A percentile compares a stretch with the other conserved stretches of the same genome.
Evolutionary conservation across 306 rosid species (phyloP).

Genomic region (Cyclanthera cordifolia): DNA sequence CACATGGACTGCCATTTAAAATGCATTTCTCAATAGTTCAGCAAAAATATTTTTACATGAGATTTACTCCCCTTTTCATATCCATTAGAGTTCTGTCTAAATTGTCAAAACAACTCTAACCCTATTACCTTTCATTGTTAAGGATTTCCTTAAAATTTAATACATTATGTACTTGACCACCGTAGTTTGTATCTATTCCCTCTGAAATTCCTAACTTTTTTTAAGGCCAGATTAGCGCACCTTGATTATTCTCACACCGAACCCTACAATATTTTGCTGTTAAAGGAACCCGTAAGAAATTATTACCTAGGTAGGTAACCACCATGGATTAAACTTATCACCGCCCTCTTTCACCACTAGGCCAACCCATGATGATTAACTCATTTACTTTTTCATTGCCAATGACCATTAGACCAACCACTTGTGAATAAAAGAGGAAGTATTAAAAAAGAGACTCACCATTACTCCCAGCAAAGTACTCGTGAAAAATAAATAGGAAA

Average conservation of each 20-base stretch:
- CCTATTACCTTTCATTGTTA: neutral
- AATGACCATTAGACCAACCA: neutral
- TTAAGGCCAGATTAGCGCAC: too few relatives aligned
- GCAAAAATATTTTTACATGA: too few relatives aligned
- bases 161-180: neutral
- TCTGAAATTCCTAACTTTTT: neutral
- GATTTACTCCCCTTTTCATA: too few relatives aligned
- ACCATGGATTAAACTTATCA: too few relatives aligned
- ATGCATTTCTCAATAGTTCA: neutral
- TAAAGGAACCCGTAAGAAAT: too few relatives aligned
- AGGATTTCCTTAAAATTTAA: neutral
- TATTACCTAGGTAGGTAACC: too few relatives aligned
- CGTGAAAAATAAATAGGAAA: conserved; percentile 32
- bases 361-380: too few relatives aligned
- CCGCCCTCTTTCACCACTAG: too few relatives aligned
- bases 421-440: neutral
- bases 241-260: too few relatives aligned
- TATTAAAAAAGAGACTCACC: conserved; percentile 27
- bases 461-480: conserved; percentile 48
- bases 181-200: neutral
- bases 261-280: too few relatives aligned
- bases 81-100: too few relatives aligned
- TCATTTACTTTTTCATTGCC: neutral
- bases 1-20: neutral
- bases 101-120: neutral